These are phyloP conservation scores for Lycium ferocissimum DNA, from an alignment of 257 asterid genomes.

Conservation along the genomic window DNA sequence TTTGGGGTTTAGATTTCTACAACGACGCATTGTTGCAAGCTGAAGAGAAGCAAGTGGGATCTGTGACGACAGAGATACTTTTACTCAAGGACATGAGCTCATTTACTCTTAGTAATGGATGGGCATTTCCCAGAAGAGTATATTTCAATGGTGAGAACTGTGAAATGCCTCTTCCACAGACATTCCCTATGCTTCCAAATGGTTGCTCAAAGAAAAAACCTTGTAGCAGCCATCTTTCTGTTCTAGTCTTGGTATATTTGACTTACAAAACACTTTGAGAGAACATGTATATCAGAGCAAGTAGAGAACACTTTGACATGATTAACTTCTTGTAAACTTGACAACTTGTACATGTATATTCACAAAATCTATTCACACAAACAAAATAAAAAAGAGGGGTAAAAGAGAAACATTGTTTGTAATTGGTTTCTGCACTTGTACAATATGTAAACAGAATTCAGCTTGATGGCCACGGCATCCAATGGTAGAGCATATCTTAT, in stretches of 20 bases:
- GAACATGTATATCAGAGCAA: too few species aligned
- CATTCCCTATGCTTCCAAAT: constrained; percentile 69
- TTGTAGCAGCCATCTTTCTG: background rate
- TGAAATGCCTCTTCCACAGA: constrained; percentile 72
- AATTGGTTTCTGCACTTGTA: background rate
- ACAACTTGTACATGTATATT: background rate
- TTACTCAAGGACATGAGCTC: constrained; percentile 53
- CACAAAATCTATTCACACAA: background rate
- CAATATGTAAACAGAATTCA: background rate
- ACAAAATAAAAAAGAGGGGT: background rate
- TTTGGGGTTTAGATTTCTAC: constrained; percentile 66
- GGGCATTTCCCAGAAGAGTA: constrained; percentile 76
- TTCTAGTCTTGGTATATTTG: constrained; percentile 39
- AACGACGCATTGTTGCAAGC: constrained; percentile 55
- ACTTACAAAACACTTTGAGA: constrained; percentile 22
- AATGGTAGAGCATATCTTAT: background rate
- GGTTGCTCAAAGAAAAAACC: constrained; percentile 35
- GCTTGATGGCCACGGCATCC: background rate
- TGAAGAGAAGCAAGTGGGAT: constrained; percentile 49
- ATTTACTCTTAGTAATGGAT: constrained; percentile 68
- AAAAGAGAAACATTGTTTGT: background rate
- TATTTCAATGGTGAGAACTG: constrained; percentile 77
- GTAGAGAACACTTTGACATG: too few species aligned
- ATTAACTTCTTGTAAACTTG: too few species aligned
- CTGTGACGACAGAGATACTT: constrained; percentile 68